Base-by-base conservation (phyloP, 176 grass and related monocot genomes). In the Coix lacrymajobi region DNA sequence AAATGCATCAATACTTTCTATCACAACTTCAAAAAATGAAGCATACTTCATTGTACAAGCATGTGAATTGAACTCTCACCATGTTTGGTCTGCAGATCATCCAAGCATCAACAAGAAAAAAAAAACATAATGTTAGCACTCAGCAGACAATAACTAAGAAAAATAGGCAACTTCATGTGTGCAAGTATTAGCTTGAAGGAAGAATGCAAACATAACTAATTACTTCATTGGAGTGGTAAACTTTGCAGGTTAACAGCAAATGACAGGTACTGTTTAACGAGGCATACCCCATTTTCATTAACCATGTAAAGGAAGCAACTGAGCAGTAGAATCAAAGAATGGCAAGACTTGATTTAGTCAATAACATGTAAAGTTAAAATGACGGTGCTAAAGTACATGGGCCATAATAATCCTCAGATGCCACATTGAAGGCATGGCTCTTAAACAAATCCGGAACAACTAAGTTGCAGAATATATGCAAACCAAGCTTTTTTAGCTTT, bases 21-120 rank as follows among this genome's bases (percentile, higher is more conserved):
- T 62, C 44, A 77, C 20, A 11, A 60, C 32, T 51, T 69, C 6
- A 85, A 91, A 24, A 67, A 39, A 72, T 39, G 92, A 43, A 83
- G 4, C n/a, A 41, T 58, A 9, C 46, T 11, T 44, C 20, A 64
- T n/a, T 25, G 64, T 16, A 41, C 10, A 32, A 89, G 41, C 26
- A 40, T 30, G 22, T 36, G 30, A 36, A 39, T 34, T 79, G 81
- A 85, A 69, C 36, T 65, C 91, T 89, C 75, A 97, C 94, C 94
- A 97, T 93, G 67, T 91, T 98, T 52, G 92, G 92, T 66, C 96
- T 98, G 89, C 72, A 81, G 67, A 43, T 79, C 81, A 76, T 87
- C 44, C 64, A 76, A 68, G 58, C 63, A 72, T 36, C 58, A 45
- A 48, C 70, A 26, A 31, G 19, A 37, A 71, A 69, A 75, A 66